Evolutionary conservation across 2,329 filamentous ascomycete species (phyloP).

Genomic region (Xylariaceae sp.): DNA sequence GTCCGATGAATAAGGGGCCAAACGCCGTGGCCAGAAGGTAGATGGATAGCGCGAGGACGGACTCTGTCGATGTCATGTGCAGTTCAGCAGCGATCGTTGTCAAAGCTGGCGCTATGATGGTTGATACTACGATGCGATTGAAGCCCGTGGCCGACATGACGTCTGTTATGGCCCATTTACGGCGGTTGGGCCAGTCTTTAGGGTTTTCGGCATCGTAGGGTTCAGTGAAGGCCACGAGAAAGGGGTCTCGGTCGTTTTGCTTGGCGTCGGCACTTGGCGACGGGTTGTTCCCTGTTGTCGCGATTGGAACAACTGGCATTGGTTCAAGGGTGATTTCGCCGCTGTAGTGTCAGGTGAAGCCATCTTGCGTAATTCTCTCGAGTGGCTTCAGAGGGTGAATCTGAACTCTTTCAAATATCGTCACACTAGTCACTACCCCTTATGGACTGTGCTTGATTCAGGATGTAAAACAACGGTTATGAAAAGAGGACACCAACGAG

Average conservation of each 20-base stretch:
- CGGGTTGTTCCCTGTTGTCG: not conserved
- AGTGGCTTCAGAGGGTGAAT: not conserved
- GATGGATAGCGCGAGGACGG: constrained; percentile 45
- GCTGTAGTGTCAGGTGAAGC: not conserved
- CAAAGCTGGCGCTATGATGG: constrained; percentile 50
- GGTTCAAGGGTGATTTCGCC: constrained; percentile 4
- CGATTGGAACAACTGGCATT: not conserved
- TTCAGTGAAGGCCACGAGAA: constrained; percentile 14
- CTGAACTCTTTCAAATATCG: not conserved
- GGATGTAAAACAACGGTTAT: not conserved
- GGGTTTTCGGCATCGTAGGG: constrained; percentile 33
- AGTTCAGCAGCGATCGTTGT: constrained; percentile 47
- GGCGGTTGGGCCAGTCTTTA: constrained; percentile 35
- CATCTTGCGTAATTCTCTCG: constrained; percentile 1
- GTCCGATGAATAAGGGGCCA: constrained; percentile 40
- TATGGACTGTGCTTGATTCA: not conserved
- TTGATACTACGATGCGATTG: constrained; percentile 48
- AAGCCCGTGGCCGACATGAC: constrained; percentile 48
- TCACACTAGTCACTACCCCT: not conserved
- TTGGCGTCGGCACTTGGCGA: constrained; percentile 6
- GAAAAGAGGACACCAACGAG: not conserved
- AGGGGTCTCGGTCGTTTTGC: constrained; percentile 9
- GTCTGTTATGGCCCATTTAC: constrained; percentile 48
- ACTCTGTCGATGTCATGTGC: constrained; percentile 43
- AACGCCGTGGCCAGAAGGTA: constrained; percentile 40